Percentiles rank a stretch among this genome's conserved stretches.
Conservation (phyloP, 2,329 filamentous ascomycete species). For the Botrytis paeoniae region DNA sequence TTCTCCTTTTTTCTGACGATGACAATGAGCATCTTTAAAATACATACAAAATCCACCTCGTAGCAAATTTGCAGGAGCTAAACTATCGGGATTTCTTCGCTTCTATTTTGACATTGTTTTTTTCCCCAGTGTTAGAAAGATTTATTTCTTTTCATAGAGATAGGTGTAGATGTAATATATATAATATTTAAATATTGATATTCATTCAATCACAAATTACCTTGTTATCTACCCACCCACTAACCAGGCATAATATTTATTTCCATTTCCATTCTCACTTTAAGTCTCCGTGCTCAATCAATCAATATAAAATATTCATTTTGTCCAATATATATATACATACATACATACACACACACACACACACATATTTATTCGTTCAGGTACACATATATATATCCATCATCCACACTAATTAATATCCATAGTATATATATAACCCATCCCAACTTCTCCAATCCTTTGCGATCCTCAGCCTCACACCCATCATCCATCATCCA, state of each 20-base stretch:
- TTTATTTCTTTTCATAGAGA: no score
- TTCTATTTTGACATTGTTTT: neutral
- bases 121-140: neutral
- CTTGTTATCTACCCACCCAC: no score
- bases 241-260: neutral
- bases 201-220: no score
- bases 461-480: neutral
- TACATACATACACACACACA: neutral
- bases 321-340: neutral
- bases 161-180: no score
- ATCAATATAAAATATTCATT: neutral
- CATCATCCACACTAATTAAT: neutral
- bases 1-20: neutral
- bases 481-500: neutral
- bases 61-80: neutral
- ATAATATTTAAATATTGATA: no score
- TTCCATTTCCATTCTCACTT: neutral
- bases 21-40: neutral
- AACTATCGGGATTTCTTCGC: neutral
- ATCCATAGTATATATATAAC: neutral
- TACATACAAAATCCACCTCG: neutral
- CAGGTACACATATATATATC: neutral
- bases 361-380: neutral
- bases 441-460: neutral
- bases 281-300: no score